Conservation (phyloP, 192 early-diverging fungal genomes). For the Rhizoclosmatium sp. region DNA sequence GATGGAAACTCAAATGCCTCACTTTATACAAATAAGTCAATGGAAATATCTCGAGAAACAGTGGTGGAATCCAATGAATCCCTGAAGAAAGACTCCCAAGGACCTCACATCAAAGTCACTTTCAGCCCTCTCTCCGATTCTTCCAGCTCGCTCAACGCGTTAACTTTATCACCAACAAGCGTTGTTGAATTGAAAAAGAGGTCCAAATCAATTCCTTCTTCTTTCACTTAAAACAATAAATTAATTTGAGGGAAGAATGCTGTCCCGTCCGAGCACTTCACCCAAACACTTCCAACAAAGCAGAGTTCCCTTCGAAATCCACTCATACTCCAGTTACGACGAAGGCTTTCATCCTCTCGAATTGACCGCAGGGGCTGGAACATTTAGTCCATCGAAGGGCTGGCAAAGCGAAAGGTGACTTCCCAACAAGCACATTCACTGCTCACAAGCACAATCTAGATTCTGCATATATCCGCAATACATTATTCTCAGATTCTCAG, state of each 20-base stretch:
- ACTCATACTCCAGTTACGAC: conserved; percentile 37
- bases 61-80: too few relatives aligned
- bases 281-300: not conserved
- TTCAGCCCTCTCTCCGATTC: too few relatives aligned
- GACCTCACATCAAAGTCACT: too few relatives aligned
- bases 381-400: conserved; percentile 46
- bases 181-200: too few relatives aligned
- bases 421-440: not conserved
- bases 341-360: conserved; percentile 47
- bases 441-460: conserved; percentile 39
- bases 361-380: conserved; percentile 30
- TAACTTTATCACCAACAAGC: too few relatives aligned
- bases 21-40: too few relatives aligned
- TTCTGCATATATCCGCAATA: conserved; percentile 77
- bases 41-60: too few relatives aligned
- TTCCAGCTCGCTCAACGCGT: too few relatives aligned
- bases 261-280: too few relatives aligned
- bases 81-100: too few relatives aligned
- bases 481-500: conserved; percentile 64
- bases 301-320: conserved; percentile 25
- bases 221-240: not conserved
- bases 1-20: too few relatives aligned
- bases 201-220: too few relatives aligned
- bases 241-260: not conserved
- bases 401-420: conserved; percentile 59